Base-by-base conservation (phyloP, 2,329 filamentous ascomycete genomes). In the Sporothrix globosa region DNA sequence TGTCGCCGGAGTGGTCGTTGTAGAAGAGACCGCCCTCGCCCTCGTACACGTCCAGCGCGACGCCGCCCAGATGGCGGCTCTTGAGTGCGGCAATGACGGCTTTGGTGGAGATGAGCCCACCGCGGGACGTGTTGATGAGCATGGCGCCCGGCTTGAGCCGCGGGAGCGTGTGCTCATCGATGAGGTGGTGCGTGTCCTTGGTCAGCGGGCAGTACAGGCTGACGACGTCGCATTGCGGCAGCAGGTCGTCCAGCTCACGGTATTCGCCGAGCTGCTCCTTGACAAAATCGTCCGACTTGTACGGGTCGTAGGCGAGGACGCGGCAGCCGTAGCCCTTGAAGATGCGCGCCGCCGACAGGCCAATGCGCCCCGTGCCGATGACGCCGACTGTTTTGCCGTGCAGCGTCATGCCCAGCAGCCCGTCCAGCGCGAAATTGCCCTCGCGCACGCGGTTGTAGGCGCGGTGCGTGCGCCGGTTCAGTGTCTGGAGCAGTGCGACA, bases 41-140 rank as follows among this genome's bases (percentile, higher is more conserved):
- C 76, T 91, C 89, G 77, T 91, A 91, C 19, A 91, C 89, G 76
- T 91, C 89, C 52, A 91, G 81, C 0, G 88, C 89, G 41, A 90
- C 80, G 0, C 87, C 88, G 9, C 87, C 87, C 2, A 91, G 80
- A 30, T 83, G 83, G n/a, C 82, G 82, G 50, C 77, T 81, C 80
- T 91, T 91, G 71, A 91, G 82, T 14, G 87, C 86, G 27, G 83
- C 79, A 69, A 90, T 86, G 70, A 90, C 84, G 13, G 87, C 85
- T 41, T 80, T 79, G 0, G 88, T 89, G 75, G 90, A 81, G 72
- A 92, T 82, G 68, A 92, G 80, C 1, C 85, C 88, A 24, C 90
- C 90, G 1, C 90, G 86, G 3, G 88, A 90, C 0, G 89, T 92
- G 78, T 92, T 91, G 73, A 92, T 82, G 44, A 92, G 79, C 77